Conservation (phyloP, 768 basidiomycete species). For the Trametes meyenii region DNA sequence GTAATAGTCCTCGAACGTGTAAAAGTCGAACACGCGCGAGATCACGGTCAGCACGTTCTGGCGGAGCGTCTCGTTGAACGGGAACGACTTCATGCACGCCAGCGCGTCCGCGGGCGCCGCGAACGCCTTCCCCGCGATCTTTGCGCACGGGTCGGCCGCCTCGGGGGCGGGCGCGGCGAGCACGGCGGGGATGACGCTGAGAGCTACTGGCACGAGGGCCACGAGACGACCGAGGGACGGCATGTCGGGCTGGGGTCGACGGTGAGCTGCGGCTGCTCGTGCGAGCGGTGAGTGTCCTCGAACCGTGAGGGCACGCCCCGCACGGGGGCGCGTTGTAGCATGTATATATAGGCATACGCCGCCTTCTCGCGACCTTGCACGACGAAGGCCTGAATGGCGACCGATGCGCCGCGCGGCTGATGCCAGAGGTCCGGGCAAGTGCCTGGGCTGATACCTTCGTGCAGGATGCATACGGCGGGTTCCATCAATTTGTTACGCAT, state of each 20-base stretch:
- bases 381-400: neutral
- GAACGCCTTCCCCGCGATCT: constrained; percentile 43
- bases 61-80: constrained; percentile 43
- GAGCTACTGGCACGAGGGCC: constrained; percentile 7
- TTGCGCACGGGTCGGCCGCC: constrained; percentile 37
- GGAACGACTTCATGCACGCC: constrained; percentile 56
- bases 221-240: constrained; percentile 4
- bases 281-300: neutral
- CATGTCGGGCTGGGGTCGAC: neutral
- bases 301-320: constrained; percentile 5
- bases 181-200: neutral
- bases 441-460: neutral
- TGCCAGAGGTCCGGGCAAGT: no score
- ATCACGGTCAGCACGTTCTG: constrained; percentile 41
- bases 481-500: neutral
- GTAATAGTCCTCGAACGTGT: constrained; percentile 44
- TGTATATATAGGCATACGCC: neutral
- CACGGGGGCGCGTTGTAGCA: neutral
- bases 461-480: neutral
- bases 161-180: constrained; percentile 11
- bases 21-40: constrained; percentile 41
- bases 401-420: no score
- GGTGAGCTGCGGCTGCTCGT: neutral
- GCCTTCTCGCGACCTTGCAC: neutral
- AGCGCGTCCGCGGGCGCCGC: constrained; percentile 56